Evolutionary conservation across 176 grass and related monocot species (phyloP), one percentile per base, ranked within the genome.

Genomic region (Echinochloa phyllopogon): DNA sequence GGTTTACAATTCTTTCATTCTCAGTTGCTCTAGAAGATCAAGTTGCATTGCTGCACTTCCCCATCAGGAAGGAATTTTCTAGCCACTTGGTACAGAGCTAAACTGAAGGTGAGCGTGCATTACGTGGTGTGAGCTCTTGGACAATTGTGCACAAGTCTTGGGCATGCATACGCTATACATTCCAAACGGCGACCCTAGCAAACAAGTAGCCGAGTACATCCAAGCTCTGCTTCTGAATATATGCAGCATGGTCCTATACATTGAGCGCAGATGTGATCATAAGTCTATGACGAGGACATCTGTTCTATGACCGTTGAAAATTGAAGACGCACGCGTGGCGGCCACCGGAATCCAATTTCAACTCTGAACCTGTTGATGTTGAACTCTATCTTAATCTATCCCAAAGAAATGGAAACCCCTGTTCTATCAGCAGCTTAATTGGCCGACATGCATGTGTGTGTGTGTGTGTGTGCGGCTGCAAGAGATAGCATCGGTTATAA

Each of bases 311-410:
- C 55, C 39, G 37, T 60, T 72, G 43, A 79, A 40, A 76, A 36
- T 58, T 24, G 77, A 40, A 21, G 56, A 58, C 2, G 56, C 12
- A 39, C 42, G 42, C 69, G 21, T 72, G 69, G 42, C 45, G 39
- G 65, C 38, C 5, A 18, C 65, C 8, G 38, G 38, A 42, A 68
- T 10, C 65, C 65, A n/a, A 75, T 45, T 79, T 49, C 57, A 63
- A 78, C 76, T 64, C 76, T 65, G 58, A 3, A 21, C 16, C 59
- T 79, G 27, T 16, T 65, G 17, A 65, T 79, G 27, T 16, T 65
- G 17, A 65, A 51, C 25, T 20, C n/a, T 20, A 29, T 45, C 2
- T 29, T 60, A n/a, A 10, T 68, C 15, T 71, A 15, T 47, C 11
- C 5, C 68, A 71, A n/a, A n/a, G 43, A 25, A 45, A 47, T 47